Evolutionary conservation across 768 basidiomycete genomes (phyloP).

Genomic region (Lactifluus subvellereus): DNA sequence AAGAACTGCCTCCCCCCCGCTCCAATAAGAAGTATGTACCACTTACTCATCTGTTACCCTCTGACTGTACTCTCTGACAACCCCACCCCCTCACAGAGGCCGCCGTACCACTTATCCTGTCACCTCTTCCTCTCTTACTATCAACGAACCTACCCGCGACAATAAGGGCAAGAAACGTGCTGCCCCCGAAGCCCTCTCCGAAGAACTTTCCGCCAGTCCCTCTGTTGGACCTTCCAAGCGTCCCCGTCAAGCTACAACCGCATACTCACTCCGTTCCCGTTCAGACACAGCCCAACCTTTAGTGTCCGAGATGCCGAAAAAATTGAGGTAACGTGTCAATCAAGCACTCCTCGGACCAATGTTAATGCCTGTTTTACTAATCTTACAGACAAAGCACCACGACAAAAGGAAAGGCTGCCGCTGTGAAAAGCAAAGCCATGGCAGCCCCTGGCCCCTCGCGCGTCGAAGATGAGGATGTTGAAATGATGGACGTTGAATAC

Average conservation of each 20-base stretch:
- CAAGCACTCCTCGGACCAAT: background rate
- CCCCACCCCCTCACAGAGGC: conserved; percentile 38
- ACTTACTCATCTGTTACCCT: conserved; percentile 35
- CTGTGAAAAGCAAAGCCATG: conserved; percentile 51
- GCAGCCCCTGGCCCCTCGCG: conserved; percentile 58
- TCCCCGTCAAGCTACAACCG: conserved; percentile 42
- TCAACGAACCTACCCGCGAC: conserved; percentile 73
- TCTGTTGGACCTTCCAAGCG: conserved; percentile 53
- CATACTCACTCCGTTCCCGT: conserved; percentile 67
- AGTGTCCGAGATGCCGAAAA: conserved; percentile 64
- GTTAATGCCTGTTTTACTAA: conserved; percentile 14
- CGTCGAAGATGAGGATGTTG: conserved; percentile 63
- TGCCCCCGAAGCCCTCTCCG: conserved; percentile 59
- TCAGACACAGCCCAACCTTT: conserved; percentile 36
- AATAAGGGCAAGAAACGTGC: conserved; percentile 92
- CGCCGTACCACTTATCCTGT: conserved; percentile 49
- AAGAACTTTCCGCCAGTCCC: conserved; percentile 48
- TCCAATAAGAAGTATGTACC: conserved; percentile 24
- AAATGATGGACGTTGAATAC: conserved; percentile 66
- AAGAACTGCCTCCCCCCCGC: conserved; percentile 32
- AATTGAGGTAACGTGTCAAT: conserved; percentile 46
- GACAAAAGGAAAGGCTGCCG: conserved; percentile 34
- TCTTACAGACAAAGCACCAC: conserved; percentile 42
- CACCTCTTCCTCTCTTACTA: conserved; percentile 44
- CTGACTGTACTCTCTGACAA: conserved; percentile 10